Conservation (phyloP, 371 early-diverging fungal genomes). For the Circinella minor region DNA sequence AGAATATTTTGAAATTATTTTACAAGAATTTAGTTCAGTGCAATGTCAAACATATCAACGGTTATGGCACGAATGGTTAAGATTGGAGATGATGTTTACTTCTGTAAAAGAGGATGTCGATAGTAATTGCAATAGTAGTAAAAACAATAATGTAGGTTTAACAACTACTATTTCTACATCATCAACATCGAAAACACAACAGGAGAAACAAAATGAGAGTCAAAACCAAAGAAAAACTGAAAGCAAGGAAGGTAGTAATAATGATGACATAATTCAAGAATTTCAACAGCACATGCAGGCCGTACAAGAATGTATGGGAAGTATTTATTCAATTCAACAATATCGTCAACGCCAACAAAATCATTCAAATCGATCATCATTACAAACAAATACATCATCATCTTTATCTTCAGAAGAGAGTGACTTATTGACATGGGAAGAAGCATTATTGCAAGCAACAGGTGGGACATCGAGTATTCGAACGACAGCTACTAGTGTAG, state of each 20-base stretch:
- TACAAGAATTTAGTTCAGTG: conserved; percentile 52
- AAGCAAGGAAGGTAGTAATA: no score
- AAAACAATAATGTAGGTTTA: no score
- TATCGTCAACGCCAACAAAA: not conserved
- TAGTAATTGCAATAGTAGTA: not conserved
- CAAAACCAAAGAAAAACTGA: no score
- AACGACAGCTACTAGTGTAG: not conserved
- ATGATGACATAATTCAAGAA: not conserved
- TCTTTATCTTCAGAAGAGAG: not conserved
- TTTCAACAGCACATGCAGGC: conserved; percentile 2
- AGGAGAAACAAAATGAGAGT: not conserved
- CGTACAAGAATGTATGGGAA: conserved; percentile 4
- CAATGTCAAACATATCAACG: conserved; percentile 49
- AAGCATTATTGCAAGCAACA: not conserved
- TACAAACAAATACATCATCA: not conserved
- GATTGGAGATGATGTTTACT: conserved; percentile 7
- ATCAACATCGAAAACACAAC: not conserved
- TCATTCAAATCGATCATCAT: conserved; percentile 4
- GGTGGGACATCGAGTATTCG: not conserved
- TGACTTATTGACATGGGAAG: conserved; percentile 2
- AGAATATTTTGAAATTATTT: conserved; percentile 58
- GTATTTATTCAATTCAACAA: not conserved
- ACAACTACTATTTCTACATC: not conserved
- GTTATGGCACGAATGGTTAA: conserved; percentile 18
- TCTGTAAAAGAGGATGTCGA: not conserved